Evolutionary conservation across 495 filamentous ascomycete genomes (phyloP).

Genomic region (Gamarada debralockiae): DNA sequence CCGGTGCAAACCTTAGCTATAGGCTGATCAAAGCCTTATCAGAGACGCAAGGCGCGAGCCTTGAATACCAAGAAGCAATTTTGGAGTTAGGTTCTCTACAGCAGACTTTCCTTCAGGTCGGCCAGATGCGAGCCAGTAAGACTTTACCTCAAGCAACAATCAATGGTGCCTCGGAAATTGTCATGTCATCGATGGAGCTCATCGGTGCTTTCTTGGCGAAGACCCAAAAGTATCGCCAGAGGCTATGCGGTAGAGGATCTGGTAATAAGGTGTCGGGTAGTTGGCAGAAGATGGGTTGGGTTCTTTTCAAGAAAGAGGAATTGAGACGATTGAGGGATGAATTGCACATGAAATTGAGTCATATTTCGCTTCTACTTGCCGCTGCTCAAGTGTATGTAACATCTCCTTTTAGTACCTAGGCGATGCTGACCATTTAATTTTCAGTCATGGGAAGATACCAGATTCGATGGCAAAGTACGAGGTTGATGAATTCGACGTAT

Average conservation of each 20-base stretch:
- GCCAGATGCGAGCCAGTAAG: neutral
- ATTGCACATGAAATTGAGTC: neutral
- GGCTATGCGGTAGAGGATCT: neutral
- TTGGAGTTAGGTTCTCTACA: slow-evolving; percentile 3
- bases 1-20: slow-evolving; percentile 1
- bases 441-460: too few relatives aligned
- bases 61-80: slow-evolving; percentile 3
- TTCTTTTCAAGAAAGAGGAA: neutral
- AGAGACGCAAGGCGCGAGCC: neutral
- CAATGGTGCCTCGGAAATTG: neutral
- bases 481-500: too few relatives aligned
- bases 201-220: neutral
- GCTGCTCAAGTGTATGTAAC: neutral
- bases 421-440: too few relatives aligned
- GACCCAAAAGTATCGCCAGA: neutral
- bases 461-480: too few relatives aligned
- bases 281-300: slow-evolving; percentile 6
- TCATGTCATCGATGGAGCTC: neutral
- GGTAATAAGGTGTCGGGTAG: neutral
- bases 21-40: slow-evolving; percentile 4
- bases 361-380: neutral
- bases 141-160: neutral
- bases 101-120: slow-evolving; percentile 1
- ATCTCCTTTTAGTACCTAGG: too few relatives aligned
- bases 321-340: neutral